Evolutionary conservation across 2,329 filamentous ascomycete species (phyloP).

Genomic region (Ilyonectria robusta): DNA sequence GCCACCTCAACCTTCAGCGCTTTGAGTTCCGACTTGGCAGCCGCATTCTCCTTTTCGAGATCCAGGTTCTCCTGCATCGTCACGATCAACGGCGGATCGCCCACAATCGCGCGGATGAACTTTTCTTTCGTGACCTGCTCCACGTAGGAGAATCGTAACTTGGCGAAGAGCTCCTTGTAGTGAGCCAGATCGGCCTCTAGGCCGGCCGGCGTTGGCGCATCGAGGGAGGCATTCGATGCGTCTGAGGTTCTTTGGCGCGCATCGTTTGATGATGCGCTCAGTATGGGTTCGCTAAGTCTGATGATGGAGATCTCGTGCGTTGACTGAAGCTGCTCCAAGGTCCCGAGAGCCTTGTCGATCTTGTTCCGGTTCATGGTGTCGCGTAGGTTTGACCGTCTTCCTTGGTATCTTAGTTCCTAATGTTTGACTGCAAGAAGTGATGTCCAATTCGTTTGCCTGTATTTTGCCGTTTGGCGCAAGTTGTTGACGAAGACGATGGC

Average conservation of each 20-base stretch:
- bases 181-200: constrained; percentile 88
- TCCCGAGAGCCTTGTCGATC: constrained; percentile 59
- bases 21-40: constrained; percentile 82
- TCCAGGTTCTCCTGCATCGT: constrained; percentile 85
- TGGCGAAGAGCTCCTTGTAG: constrained; percentile 96
- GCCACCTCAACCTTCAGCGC: constrained; percentile 84
- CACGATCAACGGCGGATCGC: constrained; percentile 89
- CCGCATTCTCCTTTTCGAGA: constrained; percentile 77
- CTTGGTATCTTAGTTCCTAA: no score
- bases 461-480: constrained; percentile 21
- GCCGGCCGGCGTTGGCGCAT: constrained; percentile 79
- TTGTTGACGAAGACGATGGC: constrained; percentile 10
- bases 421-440: background rate
- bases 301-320: constrained; percentile 80
- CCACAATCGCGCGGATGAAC: constrained; percentile 92
- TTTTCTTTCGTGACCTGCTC: constrained; percentile 99
- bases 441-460: constrained; percentile 5
- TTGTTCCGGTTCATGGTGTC: constrained; percentile 50
- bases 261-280: constrained; percentile 61
- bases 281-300: constrained; percentile 82
- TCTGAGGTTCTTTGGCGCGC: constrained; percentile 76
- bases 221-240: constrained; percentile 75
- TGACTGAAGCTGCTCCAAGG: constrained; percentile 68
- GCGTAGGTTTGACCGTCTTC: accelerated
- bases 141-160: constrained; percentile 96